Base-by-base conservation (phyloP, 2,329 filamentous ascomycete genomes). In the Fragosphaeria purpurea region DNA sequence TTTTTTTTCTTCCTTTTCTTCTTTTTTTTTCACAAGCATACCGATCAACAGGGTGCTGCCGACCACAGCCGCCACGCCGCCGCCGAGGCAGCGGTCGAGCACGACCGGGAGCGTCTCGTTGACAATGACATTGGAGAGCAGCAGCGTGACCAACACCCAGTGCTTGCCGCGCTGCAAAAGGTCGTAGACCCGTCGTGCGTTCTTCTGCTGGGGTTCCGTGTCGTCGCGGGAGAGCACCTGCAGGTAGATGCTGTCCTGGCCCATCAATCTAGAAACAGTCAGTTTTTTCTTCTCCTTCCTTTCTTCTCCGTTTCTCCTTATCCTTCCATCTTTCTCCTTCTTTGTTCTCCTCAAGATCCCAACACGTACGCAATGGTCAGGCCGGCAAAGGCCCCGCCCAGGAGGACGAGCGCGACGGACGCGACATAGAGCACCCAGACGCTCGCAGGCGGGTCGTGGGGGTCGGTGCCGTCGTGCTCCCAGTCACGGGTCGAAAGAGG, bases 61-160 rank as follows among this genome's bases (percentile, higher is more conserved):
- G 48, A 97, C 76, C 30, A 97, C 88, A 54, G 93, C 93, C 54
- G 91, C 90, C 74, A 94, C 90, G 56, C 93, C 93, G 58, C 93
- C 93, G 34, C 93, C 93, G 13, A 98, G 79, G 51, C 89, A 95
- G 51, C 93, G 78, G 68, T 98, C 93, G 47, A 98, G 78, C 9
- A 98, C 88, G 55, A 98, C 95, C 33, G 93, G 93, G 11, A 96
- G 74, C 3, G 91, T 94, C 70, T 97, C 93, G 67, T 98, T 97
- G 57, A 94, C 95, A 61, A 98, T 94, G 63, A 98, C 93, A 66
- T 98, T 98, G 66, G 89, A 89, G 50, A 98, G 74, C 7, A 98
- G 77, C 32, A 98, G 72, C 3, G 93, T 97, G 49, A 98, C 93
- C 51, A 98, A 74, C 22, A 98, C 91, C 93, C 93, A 98, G 68